A percentile compares a stretch with the other conserved stretches of the same genome.
phyloP scores from a whole-genome alignment of 768 basidiomycete species.

The Mycena capillaripes region DNA sequence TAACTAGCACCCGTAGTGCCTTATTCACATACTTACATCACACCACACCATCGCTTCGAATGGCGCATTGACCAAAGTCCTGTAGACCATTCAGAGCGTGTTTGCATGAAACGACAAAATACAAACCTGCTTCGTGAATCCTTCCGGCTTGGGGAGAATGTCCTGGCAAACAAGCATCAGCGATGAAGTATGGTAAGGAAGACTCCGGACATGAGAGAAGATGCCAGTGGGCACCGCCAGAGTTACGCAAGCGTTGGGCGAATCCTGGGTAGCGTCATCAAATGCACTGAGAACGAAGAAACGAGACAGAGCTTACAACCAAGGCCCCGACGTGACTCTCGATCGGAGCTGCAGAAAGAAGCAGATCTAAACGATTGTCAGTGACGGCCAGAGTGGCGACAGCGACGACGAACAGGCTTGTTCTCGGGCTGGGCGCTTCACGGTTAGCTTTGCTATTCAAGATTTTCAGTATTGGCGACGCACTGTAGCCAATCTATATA shows the following conservation, averaged over 20 bases:
- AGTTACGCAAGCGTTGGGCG: slow-evolving; percentile 84
- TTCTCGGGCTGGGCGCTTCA: slow-evolving; percentile 67
- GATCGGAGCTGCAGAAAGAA: slow-evolving; percentile 78
- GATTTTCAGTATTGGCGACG: slow-evolving; percentile 41
- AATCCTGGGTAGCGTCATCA: slow-evolving; percentile 63
- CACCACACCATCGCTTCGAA: too few species aligned
- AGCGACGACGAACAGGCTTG: slow-evolving; percentile 70
- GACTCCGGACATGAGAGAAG: slow-evolving; percentile 69
- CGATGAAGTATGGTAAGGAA: not conserved
- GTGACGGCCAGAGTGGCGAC: not conserved
- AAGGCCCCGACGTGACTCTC: slow-evolving; percentile 80
- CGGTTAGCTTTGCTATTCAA: not conserved
- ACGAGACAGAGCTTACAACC: slow-evolving; percentile 62
- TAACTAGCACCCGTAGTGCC: too few species aligned
- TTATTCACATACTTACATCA: too few species aligned
- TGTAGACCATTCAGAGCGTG: not conserved
- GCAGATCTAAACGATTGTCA: slow-evolving; percentile 59
- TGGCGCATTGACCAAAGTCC: too few species aligned
- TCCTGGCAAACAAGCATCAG: slow-evolving; percentile 56
- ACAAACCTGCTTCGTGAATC: slow-evolving; percentile 58
- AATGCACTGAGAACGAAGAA: not conserved
- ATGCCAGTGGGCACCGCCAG: slow-evolving; percentile 83
- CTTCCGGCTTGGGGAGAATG: slow-evolving; percentile 75
- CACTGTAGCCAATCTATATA: slow-evolving; percentile 81
- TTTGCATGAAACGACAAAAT: not conserved